These are phyloP conservation scores for Clarkia xantiana DNA, from an alignment of 345 rosid species.

Conservation along the genomic window DNA sequence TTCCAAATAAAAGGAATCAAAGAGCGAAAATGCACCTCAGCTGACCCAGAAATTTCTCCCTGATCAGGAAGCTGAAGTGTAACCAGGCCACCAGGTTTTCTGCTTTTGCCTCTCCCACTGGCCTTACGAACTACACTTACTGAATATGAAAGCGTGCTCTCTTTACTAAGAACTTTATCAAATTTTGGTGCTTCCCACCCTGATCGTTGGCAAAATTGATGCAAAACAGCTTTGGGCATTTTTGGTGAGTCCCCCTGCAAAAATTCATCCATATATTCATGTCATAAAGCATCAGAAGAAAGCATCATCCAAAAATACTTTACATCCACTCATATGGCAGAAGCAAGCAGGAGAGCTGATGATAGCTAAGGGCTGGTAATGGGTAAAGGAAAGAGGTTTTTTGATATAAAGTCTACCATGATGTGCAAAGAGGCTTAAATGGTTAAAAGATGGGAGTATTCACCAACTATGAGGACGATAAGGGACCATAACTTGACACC, in stretches of 20 bases:
- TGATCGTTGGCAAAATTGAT: constrained; percentile 77
- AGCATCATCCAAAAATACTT: too few relatives aligned
- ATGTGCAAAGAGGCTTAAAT: too few relatives aligned
- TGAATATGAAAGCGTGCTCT: constrained; percentile 33
- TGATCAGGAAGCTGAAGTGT: constrained; percentile 65
- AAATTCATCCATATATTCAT: constrained; percentile 1
- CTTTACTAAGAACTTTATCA: constrained; percentile 40
- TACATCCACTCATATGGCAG: too few relatives aligned
- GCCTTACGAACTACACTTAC: constrained; percentile 80
- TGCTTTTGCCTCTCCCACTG: constrained; percentile 77
- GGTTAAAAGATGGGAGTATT: too few relatives aligned
- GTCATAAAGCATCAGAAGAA: background rate
- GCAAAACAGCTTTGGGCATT: constrained; percentile 79
- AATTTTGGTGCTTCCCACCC: constrained; percentile 96
- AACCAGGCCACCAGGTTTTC: constrained; percentile 80
- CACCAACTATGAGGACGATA: too few relatives aligned
- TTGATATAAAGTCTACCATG: too few relatives aligned
- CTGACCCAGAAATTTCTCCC: constrained; percentile 39
- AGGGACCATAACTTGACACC: too few relatives aligned
- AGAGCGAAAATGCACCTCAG: constrained; percentile 39
- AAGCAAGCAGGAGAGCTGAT: too few relatives aligned
- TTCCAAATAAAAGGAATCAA: constrained; percentile 1
- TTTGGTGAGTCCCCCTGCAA: constrained; percentile 61
- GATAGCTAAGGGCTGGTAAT: too few relatives aligned
- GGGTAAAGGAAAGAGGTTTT: too few relatives aligned